Evolutionary conservation across 2,329 filamentous ascomycete genomes (phyloP).

Genomic region (Meredithiella fracta): DNA sequence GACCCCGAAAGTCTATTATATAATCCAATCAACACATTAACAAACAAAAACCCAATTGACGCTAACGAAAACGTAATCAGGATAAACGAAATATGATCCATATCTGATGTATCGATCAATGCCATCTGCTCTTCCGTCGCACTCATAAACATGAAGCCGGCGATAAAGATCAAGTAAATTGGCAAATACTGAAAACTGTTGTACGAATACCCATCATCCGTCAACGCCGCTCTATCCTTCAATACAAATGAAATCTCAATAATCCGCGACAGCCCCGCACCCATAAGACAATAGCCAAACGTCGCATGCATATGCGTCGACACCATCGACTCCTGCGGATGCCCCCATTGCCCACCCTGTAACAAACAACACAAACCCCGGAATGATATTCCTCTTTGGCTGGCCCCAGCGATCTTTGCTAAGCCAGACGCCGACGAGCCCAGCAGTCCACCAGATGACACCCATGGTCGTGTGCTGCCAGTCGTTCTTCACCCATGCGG

Average conservation of each 20-base stretch:
- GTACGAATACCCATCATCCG: constrained; percentile 50
- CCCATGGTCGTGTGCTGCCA: constrained; percentile 99
- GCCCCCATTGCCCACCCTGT: constrained; percentile 95
- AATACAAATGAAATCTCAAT: constrained; percentile 86
- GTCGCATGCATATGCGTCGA: constrained; percentile 77
- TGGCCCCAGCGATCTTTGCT: constrained; percentile 67
- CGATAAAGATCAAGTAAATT: constrained; percentile 62
- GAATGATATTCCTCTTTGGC: constrained; percentile 84
- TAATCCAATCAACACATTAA: constrained; percentile 68
- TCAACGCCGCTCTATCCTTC: constrained; percentile 48
- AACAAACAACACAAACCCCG: constrained; percentile 74
- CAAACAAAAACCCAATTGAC: constrained; percentile 80
- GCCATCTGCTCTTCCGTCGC: constrained; percentile 93
- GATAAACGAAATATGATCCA: constrained; percentile 84
- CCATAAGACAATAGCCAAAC: constrained; percentile 94
- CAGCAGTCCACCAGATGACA: constrained; percentile 95
- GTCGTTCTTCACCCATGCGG: constrained; percentile 78
- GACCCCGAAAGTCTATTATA: constrained; percentile 49
- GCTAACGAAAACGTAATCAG: constrained; percentile 81
- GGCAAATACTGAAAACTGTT: constrained; percentile 44
- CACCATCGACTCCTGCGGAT: constrained; percentile 68
- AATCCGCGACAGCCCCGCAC: constrained; percentile 63
- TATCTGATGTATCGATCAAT: constrained; percentile 52
- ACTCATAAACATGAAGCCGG: constrained; percentile 93
- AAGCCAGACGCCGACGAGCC: constrained; percentile 81